Evolutionary conservation across 148 eudicot species (phyloP).

Genomic region (Amaranthus palmeri): DNA sequence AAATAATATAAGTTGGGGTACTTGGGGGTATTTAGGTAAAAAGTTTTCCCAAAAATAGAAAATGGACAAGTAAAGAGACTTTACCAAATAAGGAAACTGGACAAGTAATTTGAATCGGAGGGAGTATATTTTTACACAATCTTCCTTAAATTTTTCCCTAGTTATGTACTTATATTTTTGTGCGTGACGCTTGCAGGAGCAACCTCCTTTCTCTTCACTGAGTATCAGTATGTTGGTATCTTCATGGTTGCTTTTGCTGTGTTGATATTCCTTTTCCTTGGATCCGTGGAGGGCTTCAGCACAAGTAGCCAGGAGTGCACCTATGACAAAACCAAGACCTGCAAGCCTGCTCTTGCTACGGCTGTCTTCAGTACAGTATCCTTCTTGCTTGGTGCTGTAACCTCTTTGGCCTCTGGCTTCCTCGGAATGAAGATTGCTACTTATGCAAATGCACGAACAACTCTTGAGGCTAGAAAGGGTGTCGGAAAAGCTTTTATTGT

Average conservation of each 20-base stretch:
- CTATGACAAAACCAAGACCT: conserved; percentile 54
- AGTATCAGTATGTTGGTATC: conserved; percentile 73
- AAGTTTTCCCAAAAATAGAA: too few relatives aligned
- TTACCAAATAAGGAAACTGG: too few relatives aligned
- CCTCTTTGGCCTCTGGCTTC: conserved; percentile 82
- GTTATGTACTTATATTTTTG: not conserved
- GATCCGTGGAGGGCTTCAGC: conserved; percentile 96
- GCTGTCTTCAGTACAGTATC: conserved; percentile 80
- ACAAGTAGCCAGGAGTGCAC: conserved; percentile 62
- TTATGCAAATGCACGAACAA: conserved; percentile 91
- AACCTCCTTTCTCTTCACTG: conserved; percentile 74
- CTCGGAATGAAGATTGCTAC: conserved; percentile 98
- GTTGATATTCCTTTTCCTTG: conserved; percentile 84
- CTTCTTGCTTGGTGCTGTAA: conserved; percentile 77
- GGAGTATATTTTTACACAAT: too few relatives aligned
- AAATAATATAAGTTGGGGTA: too few relatives aligned
- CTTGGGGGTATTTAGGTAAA: too few relatives aligned
- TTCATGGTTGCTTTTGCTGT: conserved; percentile 88
- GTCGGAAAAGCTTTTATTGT: conserved; percentile 79
- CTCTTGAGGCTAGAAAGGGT: conserved; percentile 94
- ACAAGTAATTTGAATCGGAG: too few relatives aligned
- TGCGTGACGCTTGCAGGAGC: conserved; percentile 48
- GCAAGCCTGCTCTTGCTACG: conserved; percentile 91
- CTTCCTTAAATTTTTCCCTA: too few relatives aligned
- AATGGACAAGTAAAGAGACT: too few relatives aligned